Conservation (phyloP, 2,329 filamentous ascomycete species). For the Fusarium foetens region DNA sequence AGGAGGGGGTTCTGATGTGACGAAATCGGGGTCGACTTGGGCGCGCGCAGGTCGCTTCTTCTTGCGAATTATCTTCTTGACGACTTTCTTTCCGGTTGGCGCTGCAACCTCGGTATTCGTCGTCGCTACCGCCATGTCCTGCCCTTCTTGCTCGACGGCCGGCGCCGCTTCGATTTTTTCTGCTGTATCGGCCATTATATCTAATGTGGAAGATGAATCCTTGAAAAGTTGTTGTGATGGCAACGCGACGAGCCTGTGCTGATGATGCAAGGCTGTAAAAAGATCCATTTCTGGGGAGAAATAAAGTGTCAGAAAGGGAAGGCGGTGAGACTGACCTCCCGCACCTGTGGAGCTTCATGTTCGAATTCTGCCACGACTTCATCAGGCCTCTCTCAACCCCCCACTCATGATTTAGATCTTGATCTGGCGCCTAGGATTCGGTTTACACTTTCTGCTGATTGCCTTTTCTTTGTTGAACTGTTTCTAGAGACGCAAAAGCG, state of each 20-base stretch:
- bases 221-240: slow-evolving; percentile 30
- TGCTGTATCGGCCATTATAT: slow-evolving; percentile 48
- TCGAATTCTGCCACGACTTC: slow-evolving; percentile 43
- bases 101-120: slow-evolving; percentile 58
- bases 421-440: slow-evolving; percentile 10
- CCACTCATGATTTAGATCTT: slow-evolving; percentile 44
- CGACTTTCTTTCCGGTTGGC: slow-evolving; percentile 65
- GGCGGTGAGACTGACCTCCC: slow-evolving; percentile 43
- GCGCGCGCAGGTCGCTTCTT: slow-evolving; percentile 90
- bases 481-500: slow-evolving; percentile 36
- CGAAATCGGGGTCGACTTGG: slow-evolving; percentile 86
- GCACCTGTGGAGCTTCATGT: slow-evolving; percentile 30
- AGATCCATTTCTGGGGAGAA: slow-evolving; percentile 31
- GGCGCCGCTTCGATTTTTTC: slow-evolving; percentile 43
- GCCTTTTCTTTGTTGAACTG: slow-evolving; percentile 7
- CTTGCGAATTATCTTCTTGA: slow-evolving; percentile 91
- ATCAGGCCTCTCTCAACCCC: slow-evolving; percentile 44
- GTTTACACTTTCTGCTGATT: slow-evolving; percentile 24
- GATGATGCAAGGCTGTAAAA: slow-evolving; percentile 45
- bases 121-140: slow-evolving; percentile 50
- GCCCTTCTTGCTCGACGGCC: slow-evolving; percentile 42
- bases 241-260: slow-evolving; percentile 37
- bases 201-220: not conserved
- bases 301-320: slow-evolving; percentile 34
- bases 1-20: slow-evolving; percentile 85